A percentile compares a stretch with the other conserved stretches of the same genome.
These are phyloP conservation scores for Scheffersomyces segobiensis DNA, from an alignment of 1,139 yeast genomes.

Conservation along the genomic window DNA sequence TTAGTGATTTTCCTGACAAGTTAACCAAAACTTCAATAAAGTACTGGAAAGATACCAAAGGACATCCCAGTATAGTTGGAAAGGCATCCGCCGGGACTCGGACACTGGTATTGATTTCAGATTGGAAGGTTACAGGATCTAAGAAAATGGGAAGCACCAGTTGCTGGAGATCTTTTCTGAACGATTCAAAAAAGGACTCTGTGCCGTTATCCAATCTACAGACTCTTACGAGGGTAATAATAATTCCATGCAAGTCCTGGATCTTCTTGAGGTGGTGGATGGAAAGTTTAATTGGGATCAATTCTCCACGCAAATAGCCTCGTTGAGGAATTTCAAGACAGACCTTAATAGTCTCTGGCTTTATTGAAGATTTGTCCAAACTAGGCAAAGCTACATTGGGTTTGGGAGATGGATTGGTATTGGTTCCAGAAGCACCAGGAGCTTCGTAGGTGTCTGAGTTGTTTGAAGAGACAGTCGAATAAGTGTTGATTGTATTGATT, in stretches of 20 bases:
- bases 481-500: slow-evolving; percentile 32
- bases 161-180: slow-evolving; percentile 82
- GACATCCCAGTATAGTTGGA: slow-evolving; percentile 77
- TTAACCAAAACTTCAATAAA: slow-evolving; percentile 81
- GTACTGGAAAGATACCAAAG: slow-evolving; percentile 78
- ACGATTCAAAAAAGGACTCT: slow-evolving; percentile 67
- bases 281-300: slow-evolving; percentile 66
- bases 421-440: slow-evolving; percentile 2
- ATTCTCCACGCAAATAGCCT: slow-evolving; percentile 79
- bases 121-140: slow-evolving; percentile 62
- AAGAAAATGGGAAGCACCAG: slow-evolving; percentile 75
- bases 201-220: slow-evolving; percentile 74
- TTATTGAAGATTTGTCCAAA: slow-evolving; percentile 1
- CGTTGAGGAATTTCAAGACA: slow-evolving; percentile 60
- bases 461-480: slow-evolving; percentile 35
- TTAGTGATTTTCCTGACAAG: slow-evolving; percentile 47
- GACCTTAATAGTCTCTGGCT: slow-evolving; percentile 46
- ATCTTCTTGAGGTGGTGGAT: slow-evolving; percentile 71
- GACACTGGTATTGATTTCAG: slow-evolving; percentile 62
- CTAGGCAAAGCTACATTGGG: slow-evolving; percentile 3
- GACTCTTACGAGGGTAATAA: slow-evolving; percentile 77
- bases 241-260: slow-evolving; percentile 73
- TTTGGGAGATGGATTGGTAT: slow-evolving; percentile 5
- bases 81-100: slow-evolving; percentile 83
- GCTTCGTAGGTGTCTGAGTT: slow-evolving; percentile 26